Conservation (phyloP, 2,329 filamentous ascomycete genomes). For the Aspergillus japonicus region DNA sequence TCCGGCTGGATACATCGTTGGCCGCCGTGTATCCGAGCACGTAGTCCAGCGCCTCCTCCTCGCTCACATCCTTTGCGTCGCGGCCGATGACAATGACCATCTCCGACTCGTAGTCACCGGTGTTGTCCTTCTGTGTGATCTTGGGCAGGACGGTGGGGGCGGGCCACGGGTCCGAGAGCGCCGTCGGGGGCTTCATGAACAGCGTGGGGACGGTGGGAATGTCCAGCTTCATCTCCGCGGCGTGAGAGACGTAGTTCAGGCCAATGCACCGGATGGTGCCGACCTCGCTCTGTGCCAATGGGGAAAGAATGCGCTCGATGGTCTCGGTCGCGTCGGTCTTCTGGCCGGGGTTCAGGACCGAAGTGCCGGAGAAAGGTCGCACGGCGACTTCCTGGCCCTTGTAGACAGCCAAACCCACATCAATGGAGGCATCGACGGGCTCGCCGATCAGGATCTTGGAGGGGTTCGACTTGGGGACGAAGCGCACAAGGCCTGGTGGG, state of each 20-base stretch:
- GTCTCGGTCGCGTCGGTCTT: slow-evolving; percentile 45
- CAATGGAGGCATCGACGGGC: slow-evolving; percentile 52
- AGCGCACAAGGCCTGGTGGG: slow-evolving; percentile 58
- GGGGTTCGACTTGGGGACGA: slow-evolving; percentile 53
- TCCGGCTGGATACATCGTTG: slow-evolving; percentile 63
- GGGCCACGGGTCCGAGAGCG: slow-evolving; percentile 55
- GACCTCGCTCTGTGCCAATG: slow-evolving; percentile 50
- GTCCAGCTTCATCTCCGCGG: slow-evolving; percentile 53
- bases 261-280: slow-evolving; percentile 61
- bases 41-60: slow-evolving; percentile 58
- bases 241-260: slow-evolving; percentile 55
- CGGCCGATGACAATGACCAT: slow-evolving; percentile 57
- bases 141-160: slow-evolving; percentile 55
- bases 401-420: slow-evolving; percentile 58
- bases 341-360: slow-evolving; percentile 56
- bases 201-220: slow-evolving; percentile 57
- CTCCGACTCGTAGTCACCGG: slow-evolving; percentile 61
- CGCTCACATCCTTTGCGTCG: slow-evolving; percentile 55
- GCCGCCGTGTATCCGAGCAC: slow-evolving; percentile 63
- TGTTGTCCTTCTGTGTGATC: slow-evolving; percentile 53
- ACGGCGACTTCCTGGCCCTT: slow-evolving; percentile 58
- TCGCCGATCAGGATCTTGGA: slow-evolving; percentile 56
- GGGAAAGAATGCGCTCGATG: slow-evolving; percentile 50
- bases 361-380: slow-evolving; percentile 57
- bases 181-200: slow-evolving; percentile 58